phyloP scores from a whole-genome alignment of 305 asterid genomes.

The Fraxinus angustifolia region DNA sequence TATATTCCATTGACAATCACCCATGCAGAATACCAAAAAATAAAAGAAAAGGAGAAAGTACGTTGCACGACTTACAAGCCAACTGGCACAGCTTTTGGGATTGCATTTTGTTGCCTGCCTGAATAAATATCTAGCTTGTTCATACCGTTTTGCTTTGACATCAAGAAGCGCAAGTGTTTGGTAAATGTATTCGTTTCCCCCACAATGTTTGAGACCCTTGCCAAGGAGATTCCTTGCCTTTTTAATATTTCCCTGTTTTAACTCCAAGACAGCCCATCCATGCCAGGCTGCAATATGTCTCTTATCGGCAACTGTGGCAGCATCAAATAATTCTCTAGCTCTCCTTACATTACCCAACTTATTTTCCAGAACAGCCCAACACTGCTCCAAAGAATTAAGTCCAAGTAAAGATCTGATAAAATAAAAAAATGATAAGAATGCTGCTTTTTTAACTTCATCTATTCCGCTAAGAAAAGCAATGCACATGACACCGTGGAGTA shows the following conservation, averaged over 20 bases:
- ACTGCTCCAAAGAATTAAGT: slow-evolving; percentile 41
- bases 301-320: slow-evolving; percentile 93
- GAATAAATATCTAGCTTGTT: slow-evolving; percentile 83
- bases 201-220: slow-evolving; percentile 75
- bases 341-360: slow-evolving; percentile 77
- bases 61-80: slow-evolving; percentile 70
- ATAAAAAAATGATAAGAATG: slow-evolving; percentile 12
- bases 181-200: slow-evolving; percentile 86
- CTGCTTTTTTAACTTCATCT: neutral
- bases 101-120: slow-evolving; percentile 88
- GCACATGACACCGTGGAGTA: neutral
- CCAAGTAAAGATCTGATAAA: slow-evolving; percentile 22
- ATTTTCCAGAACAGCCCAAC: slow-evolving; percentile 95
- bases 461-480: neutral
- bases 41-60: neutral
- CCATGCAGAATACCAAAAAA: neutral
- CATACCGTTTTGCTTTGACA: slow-evolving; percentile 71
- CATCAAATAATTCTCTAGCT: slow-evolving; percentile 87
- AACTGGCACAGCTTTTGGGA: slow-evolving; percentile 90
- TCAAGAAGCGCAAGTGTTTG: slow-evolving; percentile 95
- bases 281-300: slow-evolving; percentile 96
- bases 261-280: slow-evolving; percentile 96
- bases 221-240: slow-evolving; percentile 88
- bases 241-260: slow-evolving; percentile 73
- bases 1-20: neutral